Evolutionary conservation across 208 protist genomes (phyloP).

Genomic region (Leishmania major): DNA sequence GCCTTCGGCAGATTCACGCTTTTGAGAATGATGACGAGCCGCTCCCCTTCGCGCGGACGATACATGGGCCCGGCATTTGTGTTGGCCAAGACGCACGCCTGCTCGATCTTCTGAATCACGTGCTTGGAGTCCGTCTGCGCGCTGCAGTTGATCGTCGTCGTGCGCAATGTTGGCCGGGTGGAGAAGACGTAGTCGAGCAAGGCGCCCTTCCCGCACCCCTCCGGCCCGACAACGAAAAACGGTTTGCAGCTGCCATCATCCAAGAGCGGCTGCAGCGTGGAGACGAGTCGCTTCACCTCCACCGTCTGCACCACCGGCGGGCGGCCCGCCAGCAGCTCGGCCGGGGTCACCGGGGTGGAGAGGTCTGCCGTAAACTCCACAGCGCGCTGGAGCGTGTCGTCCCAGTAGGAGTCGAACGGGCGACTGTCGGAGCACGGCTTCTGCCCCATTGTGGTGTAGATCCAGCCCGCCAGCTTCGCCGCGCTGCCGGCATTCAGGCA

Average conservation of each 20-base stretch:
- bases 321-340: constrained; percentile 57
- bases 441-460: constrained; percentile 87
- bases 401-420: constrained; percentile 90
- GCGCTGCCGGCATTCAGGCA: constrained; percentile 53
- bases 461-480: constrained; percentile 67
- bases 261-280: constrained; percentile 90
- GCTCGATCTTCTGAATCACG: constrained; percentile 96
- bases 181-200: constrained; percentile 88
- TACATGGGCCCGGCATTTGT: constrained; percentile 91
- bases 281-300: constrained; percentile 90
- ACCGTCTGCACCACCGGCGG: constrained; percentile 87
- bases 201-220: constrained; percentile 95
- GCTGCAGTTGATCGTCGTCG: constrained; percentile 94
- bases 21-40: constrained; percentile 95
- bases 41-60: constrained; percentile 93
- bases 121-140: constrained; percentile 94
- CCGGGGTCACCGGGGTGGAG: constrained; percentile 46
- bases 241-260: constrained; percentile 66
- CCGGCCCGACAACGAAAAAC: constrained; percentile 96
- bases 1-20: constrained; percentile 98
- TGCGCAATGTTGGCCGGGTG: constrained; percentile 40
- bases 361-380: constrained; percentile 76
- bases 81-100: constrained; percentile 88
- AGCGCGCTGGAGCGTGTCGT: constrained; percentile 44
- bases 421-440: constrained; percentile 67